Evolutionary conservation across 805 yeast genomes (phyloP).

Genomic region (Monosporozyma aquatica): DNA sequence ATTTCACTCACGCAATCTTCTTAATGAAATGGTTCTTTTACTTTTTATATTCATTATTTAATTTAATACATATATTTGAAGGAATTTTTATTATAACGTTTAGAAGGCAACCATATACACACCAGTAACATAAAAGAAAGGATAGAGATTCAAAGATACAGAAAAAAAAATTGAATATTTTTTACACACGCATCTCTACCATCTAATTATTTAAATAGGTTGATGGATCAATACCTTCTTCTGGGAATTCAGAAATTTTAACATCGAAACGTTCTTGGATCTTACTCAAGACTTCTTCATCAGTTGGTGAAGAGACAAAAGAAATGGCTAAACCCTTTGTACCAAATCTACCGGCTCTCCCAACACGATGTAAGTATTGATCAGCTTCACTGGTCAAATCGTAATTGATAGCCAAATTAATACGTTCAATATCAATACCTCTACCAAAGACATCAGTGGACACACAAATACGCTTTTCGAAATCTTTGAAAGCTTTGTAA

Average conservation of each 20-base stretch:
- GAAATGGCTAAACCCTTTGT: constrained; percentile 96
- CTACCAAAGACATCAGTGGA: constrained; percentile 98
- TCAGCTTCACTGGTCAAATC: constrained; percentile 95
- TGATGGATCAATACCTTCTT: constrained; percentile 94
- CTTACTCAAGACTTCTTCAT: constrained; percentile 80
- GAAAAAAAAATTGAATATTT: too few species aligned
- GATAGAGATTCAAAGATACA: too few species aligned
- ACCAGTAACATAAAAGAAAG: not conserved
- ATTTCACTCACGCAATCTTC: too few species aligned
- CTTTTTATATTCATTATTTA: constrained; percentile 1
- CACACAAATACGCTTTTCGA: constrained; percentile 97
- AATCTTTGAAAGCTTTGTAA: constrained; percentile 93
- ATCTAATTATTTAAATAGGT: constrained; percentile 89
- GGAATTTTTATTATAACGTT: not conserved
- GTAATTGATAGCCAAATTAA: constrained; percentile 94
- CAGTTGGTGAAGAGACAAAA: constrained; percentile 76
- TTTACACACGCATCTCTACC: not conserved
- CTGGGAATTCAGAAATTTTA: constrained; percentile 90
- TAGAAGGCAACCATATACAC: not conserved
- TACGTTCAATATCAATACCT: constrained; percentile 98
- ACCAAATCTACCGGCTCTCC: constrained; percentile 99
- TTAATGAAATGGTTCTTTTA: too few species aligned
- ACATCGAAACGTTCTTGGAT: constrained; percentile 98
- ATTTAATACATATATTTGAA: constrained; percentile 1
- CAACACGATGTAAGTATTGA: constrained; percentile 97